Evolutionary conservation across 306 rosid genomes (phyloP).

Genomic region (Citrullus mucosospermus): DNA sequence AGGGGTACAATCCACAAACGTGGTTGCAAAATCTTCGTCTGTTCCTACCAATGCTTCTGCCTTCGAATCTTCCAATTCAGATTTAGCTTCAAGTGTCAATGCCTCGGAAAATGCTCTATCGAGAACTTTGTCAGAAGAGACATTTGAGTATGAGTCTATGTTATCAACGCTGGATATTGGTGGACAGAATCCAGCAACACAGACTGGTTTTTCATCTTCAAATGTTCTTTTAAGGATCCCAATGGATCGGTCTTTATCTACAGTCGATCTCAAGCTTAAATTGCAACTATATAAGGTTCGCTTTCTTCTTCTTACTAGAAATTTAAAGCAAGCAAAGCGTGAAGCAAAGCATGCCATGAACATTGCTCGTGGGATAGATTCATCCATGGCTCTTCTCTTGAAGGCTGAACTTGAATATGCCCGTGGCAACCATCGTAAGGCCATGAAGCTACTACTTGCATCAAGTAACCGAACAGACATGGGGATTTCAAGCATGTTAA

Average conservation of each 20-base stretch:
- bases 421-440: slow-evolving; percentile 93
- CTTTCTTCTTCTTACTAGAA: slow-evolving; percentile 82
- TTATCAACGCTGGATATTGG: slow-evolving; percentile 43
- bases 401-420: slow-evolving; percentile 95
- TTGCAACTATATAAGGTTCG: slow-evolving; percentile 87
- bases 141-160: slow-evolving; percentile 64
- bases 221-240: slow-evolving; percentile 55
- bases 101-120: slow-evolving; percentile 53
- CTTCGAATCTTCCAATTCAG: slow-evolving; percentile 54
- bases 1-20: slow-evolving; percentile 40
- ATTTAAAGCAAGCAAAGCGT: slow-evolving; percentile 84
- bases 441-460: slow-evolving; percentile 87
- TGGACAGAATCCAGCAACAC: slow-evolving; percentile 50
- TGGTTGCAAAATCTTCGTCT: slow-evolving; percentile 48
- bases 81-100: slow-evolving; percentile 45
- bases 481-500: slow-evolving; percentile 59
- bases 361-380: slow-evolving; percentile 81
- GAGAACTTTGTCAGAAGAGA: slow-evolving; percentile 67
- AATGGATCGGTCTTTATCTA: slow-evolving; percentile 49
- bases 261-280: slow-evolving; percentile 76
- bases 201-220: slow-evolving; percentile 40
- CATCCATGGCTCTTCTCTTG: slow-evolving; percentile 84
- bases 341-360: slow-evolving; percentile 95
- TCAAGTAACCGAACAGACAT: slow-evolving; percentile 68
- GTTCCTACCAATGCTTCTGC: slow-evolving; percentile 37